These are phyloP conservation scores for Solanum appendiculatum DNA, from an alignment of 257 asterid genomes.

Conservation along the genomic window DNA sequence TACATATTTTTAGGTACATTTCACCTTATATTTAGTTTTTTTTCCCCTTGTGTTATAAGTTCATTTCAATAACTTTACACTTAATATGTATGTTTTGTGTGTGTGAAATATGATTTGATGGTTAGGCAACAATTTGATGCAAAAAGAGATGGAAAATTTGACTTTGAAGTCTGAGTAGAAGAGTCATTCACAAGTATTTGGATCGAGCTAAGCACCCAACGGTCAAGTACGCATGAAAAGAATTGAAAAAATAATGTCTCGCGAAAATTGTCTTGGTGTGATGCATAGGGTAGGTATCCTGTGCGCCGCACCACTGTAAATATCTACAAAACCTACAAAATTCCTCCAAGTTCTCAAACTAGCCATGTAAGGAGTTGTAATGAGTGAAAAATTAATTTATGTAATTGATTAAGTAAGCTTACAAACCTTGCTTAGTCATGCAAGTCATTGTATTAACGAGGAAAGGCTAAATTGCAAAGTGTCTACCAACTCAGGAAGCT, in stretches of 20 bases:
- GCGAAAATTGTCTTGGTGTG: background rate
- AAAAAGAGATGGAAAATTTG: background rate
- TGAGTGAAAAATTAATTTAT: background rate
- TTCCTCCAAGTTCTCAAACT: too few species aligned
- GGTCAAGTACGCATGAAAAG: background rate
- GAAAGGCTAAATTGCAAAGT: too few species aligned
- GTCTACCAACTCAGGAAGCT: too few species aligned
- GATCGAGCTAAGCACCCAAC: background rate
- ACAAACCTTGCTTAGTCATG: too few species aligned
- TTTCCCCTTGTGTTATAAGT: background rate
- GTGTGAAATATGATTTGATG: background rate
- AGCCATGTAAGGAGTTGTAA: too few species aligned
- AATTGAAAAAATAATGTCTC: background rate
- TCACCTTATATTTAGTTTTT: background rate
- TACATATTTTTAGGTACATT: background rate
- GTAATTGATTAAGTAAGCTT: too few species aligned
- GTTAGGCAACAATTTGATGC: background rate
- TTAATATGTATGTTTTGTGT: background rate
- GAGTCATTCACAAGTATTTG: background rate
- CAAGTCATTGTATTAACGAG: too few species aligned
- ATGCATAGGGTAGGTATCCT: background rate
- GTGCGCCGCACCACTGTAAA: background rate
- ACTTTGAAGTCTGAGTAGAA: background rate
- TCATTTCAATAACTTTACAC: background rate
- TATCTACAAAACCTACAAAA: background rate